Percentiles rank a stretch among this genome's conserved stretches.
Evolutionary conservation across 306 rosid species (phyloP).

Genomic region (Delonix regia): DNA sequence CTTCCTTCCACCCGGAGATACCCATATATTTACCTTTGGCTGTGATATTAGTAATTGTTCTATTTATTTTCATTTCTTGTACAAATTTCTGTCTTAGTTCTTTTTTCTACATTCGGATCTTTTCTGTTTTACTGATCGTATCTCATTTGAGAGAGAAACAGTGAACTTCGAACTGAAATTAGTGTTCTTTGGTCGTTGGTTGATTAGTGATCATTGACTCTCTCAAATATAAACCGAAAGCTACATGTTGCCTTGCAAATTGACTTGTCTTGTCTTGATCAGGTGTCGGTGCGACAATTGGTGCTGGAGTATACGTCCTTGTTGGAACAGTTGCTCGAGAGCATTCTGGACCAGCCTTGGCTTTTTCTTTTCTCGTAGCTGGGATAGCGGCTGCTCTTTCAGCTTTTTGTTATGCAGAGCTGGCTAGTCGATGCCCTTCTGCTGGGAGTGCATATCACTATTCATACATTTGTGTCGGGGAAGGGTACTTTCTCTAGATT

Average conservation of each 20-base stretch:
- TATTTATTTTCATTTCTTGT: conserved; percentile 14
- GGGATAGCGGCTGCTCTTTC: conserved; percentile 95
- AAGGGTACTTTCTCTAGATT: conserved; percentile 62
- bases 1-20: not conserved
- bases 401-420: conserved; percentile 92
- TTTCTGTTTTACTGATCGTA: not conserved
- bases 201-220: not conserved
- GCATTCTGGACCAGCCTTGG: conserved; percentile 86
- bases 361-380: conserved; percentile 82
- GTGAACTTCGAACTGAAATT: not conserved
- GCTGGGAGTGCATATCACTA: conserved; percentile 99
- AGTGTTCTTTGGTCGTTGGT: not conserved
- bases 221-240: not conserved
- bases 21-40: not conserved
- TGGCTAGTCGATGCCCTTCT: conserved; percentile 94
- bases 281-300: conserved; percentile 95
- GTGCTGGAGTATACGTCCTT: conserved; percentile 96
- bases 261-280: conserved; percentile 11
- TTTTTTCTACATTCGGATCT: not conserved
- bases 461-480: conserved; percentile 87
- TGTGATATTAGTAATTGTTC: not conserved
- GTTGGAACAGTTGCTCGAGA: conserved; percentile 97
- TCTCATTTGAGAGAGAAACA: not conserved
- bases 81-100: not conserved
- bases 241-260: not conserved